Evolutionary conservation across 2,329 filamentous ascomycete genomes (phyloP), one percentile per base, ranked within the genome.

Genomic region (Chlorencoelia australis): DNA sequence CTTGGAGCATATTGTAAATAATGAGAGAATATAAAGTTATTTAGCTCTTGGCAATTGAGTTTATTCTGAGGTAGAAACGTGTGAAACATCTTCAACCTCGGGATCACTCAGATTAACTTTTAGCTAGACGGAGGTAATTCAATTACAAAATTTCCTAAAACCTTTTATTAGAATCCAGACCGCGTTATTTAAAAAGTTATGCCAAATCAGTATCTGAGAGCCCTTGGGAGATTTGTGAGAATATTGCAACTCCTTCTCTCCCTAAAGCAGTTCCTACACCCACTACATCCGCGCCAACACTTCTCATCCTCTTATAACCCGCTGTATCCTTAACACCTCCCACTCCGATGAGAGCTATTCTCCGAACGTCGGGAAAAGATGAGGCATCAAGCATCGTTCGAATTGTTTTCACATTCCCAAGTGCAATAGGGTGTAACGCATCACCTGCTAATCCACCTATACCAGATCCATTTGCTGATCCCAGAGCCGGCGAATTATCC

Each of bases 371-470:
- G 0, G 61, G 50, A 10, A 65, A 50, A 21, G 59, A 56, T 9
- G 37, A 44, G 5, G 22, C 32, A 45, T 79, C 71, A 11, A 88
- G 55, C 59, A 82, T 53, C 14, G 54, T 57, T 14, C 76, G 60
- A n/a, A 89, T 66, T 1, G 72, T 78, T n/a, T 64, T 65, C 20
- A 88, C 82, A 48, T 88, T 89, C 0, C 83, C 83, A 19, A 89
- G 57, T 0, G 82, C 78, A 1, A 89, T 60, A 0, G 81, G 76
- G 57, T 88, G 83, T 28, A 89, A 59, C 13, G 80, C 70, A 8
- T 79, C 68, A 0, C 83, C 83, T 0, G 79, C 82, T 59, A 88
- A 65, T 0, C 82, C 83, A 0, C 82, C 83, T 3, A 83, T 64
- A 0, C 80, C 79, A 0, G 55, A 60, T 0, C 66, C 59, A 3